Conservation (phyloP, 805 yeast genomes). For the Isabelozyma gotoi region DNA sequence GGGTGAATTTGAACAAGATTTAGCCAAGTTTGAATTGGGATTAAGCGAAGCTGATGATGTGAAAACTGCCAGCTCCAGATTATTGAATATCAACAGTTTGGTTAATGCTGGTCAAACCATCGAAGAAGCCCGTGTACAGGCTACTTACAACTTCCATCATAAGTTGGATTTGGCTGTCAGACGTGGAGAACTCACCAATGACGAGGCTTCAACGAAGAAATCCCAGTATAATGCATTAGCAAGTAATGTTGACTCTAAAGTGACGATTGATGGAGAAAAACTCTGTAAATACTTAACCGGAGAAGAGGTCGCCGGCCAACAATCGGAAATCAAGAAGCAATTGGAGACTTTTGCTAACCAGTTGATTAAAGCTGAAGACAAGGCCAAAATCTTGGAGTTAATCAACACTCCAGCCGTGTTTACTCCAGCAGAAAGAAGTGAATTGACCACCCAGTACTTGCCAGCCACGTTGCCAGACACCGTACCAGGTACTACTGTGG, state of each 20-base stretch:
- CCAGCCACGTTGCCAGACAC: slow-evolving; percentile 57
- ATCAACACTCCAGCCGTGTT: slow-evolving; percentile 45
- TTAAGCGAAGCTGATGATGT: slow-evolving; percentile 9
- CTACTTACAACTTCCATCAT: slow-evolving; percentile 51
- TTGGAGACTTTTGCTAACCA: slow-evolving; percentile 20
- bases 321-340: slow-evolving; percentile 16
- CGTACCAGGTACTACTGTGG: slow-evolving; percentile 40
- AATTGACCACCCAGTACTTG: slow-evolving; percentile 48
- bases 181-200: slow-evolving; percentile 33
- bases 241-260: slow-evolving; percentile 38
- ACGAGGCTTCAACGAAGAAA: slow-evolving; percentile 18
- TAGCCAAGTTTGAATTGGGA: slow-evolving; percentile 20
- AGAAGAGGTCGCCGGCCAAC: slow-evolving; percentile 20
- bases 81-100: slow-evolving; percentile 48
- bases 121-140: slow-evolving; percentile 57
- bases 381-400: slow-evolving; percentile 40
- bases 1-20: slow-evolving; percentile 24
- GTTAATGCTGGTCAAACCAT: slow-evolving; percentile 57
- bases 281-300: slow-evolving; percentile 38
- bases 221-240: slow-evolving; percentile 38
- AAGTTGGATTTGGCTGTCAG: slow-evolving; percentile 41
- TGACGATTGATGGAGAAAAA: slow-evolving; percentile 48
- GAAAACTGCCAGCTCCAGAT: slow-evolving; percentile 40
- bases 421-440: slow-evolving; percentile 29
- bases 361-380: slow-evolving; percentile 34